phyloP scores from a whole-genome alignment of 1,139 yeast species.

The Candida freyschussii region DNA sequence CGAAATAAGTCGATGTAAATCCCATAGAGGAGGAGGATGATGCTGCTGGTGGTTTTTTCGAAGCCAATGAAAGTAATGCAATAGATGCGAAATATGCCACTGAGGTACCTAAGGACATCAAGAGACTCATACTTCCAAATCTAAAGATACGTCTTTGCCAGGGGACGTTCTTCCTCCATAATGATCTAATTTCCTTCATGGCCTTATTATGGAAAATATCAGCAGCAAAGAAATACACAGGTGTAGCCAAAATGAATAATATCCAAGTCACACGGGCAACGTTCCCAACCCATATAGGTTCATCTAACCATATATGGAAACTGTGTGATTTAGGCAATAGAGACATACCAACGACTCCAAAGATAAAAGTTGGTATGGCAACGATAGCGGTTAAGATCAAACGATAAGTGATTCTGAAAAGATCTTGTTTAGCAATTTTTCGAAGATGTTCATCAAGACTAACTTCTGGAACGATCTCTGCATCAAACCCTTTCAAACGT shows the following conservation, averaged over 20 bases:
- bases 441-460: slow-evolving; percentile 63
- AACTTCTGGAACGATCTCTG: slow-evolving; percentile 52
- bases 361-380: slow-evolving; percentile 65
- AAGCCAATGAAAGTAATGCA: slow-evolving; percentile 47
- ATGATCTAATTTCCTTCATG: slow-evolving; percentile 46
- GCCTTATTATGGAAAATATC: slow-evolving; percentile 70
- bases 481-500: slow-evolving; percentile 42
- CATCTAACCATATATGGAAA: slow-evolving; percentile 51
- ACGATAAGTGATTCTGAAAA: slow-evolving; percentile 41
- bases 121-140: slow-evolving; percentile 74
- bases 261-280: slow-evolving; percentile 65
- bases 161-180: slow-evolving; percentile 55
- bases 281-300: slow-evolving; percentile 61
- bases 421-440: slow-evolving; percentile 45
- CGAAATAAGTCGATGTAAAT: slow-evolving; percentile 64
- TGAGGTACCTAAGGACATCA: slow-evolving; percentile 68
- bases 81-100: slow-evolving; percentile 69
- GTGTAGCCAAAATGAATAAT: slow-evolving; percentile 59
- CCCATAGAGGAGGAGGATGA: slow-evolving; percentile 30
- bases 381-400: slow-evolving; percentile 44
- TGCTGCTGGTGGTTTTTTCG: slow-evolving; percentile 30
- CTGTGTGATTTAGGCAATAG: slow-evolving; percentile 41
- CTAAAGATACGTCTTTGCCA: slow-evolving; percentile 54
- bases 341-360: slow-evolving; percentile 68
- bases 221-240: slow-evolving; percentile 71